A percentile compares a stretch with the other conserved stretches of the same genome.
Conservation (phyloP, 139 green algal genomes). For the Tetradesmus obliquus region DNA sequence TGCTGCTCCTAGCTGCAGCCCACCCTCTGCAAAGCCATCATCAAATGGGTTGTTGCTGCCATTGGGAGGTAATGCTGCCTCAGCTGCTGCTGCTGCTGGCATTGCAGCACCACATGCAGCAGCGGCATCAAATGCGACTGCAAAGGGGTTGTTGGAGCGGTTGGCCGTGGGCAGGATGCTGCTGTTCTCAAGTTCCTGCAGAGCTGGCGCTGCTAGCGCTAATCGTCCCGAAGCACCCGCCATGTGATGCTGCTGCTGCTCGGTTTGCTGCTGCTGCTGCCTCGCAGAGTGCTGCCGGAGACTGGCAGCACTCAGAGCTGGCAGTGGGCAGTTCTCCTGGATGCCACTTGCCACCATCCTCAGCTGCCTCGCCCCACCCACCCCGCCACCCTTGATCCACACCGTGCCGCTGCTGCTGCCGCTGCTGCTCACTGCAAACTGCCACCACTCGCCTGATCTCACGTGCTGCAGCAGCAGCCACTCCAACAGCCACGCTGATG, state of each 20-base stretch:
- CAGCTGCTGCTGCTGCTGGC: background rate
- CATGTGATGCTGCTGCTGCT: background rate
- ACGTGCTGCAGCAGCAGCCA: conserved; percentile 35
- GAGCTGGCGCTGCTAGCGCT: background rate
- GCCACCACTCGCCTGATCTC: conserved; percentile 16
- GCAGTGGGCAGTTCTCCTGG: background rate
- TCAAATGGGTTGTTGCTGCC: conserved; percentile 15
- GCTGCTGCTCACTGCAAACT: background rate
- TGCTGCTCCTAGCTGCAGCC: background rate
- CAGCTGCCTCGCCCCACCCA: background rate
- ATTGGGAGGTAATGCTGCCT: background rate
- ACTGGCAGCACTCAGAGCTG: background rate
- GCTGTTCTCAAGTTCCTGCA: background rate
- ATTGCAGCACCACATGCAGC: background rate
- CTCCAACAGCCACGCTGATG: conserved; percentile 27
- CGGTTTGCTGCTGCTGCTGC: background rate
- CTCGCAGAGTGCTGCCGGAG: background rate
- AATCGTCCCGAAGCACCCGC: background rate
- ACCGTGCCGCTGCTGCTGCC: background rate
- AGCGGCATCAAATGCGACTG: background rate
- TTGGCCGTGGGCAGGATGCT: too few relatives aligned
- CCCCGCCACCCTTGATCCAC: background rate
- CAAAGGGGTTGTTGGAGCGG: background rate
- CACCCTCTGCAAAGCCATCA: too few relatives aligned
- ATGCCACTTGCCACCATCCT: background rate